Conservation (phyloP, 176 grass and related monocot genomes). For the Oryza officinalis region DNA sequence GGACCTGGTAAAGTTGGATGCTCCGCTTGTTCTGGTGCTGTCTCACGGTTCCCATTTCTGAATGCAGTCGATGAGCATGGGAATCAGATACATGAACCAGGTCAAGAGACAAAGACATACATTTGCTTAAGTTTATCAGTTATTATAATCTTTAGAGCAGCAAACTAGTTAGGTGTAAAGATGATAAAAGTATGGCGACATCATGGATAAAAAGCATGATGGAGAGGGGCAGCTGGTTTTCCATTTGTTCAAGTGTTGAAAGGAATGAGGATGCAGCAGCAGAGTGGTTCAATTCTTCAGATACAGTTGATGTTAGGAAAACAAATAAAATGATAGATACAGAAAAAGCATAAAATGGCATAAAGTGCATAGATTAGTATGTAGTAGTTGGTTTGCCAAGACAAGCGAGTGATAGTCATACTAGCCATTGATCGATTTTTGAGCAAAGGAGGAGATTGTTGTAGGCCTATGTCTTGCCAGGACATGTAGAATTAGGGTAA, state of each 20-base stretch:
- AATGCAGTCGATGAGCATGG: not conserved
- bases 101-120: not conserved
- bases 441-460: not conserved
- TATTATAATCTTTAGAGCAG: not conserved
- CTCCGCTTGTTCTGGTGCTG: not conserved
- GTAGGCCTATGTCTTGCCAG: not conserved
- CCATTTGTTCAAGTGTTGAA: not conserved
- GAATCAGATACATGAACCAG: not conserved
- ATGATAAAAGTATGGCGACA: not conserved
- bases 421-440: not conserved
- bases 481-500: not conserved
- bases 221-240: not conserved
- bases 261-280: not conserved
- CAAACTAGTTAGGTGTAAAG: not conserved
- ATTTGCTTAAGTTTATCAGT: not conserved
- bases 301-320: not conserved
- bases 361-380: no score
- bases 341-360: not conserved
- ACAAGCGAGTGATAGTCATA: not conserved
- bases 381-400: not conserved
- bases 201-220: not conserved
- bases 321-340: not conserved
- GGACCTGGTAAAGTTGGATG: constrained; percentile 35
- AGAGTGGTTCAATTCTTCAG: not conserved
- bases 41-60: constrained; percentile 39